Conservation (phyloP, 257 asterid species). For the Solanum appendiculatum region DNA sequence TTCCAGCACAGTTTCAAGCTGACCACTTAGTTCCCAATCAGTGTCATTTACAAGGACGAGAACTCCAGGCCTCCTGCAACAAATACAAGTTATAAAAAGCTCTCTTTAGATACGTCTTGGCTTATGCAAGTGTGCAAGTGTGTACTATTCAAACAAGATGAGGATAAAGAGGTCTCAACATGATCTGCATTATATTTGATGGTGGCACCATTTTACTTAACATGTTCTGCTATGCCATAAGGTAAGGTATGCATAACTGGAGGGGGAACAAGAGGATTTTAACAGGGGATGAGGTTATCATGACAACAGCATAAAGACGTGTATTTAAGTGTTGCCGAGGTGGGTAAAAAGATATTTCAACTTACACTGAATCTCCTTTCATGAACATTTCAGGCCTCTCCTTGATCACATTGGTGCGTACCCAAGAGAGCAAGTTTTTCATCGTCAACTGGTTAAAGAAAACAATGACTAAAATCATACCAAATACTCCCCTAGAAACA, state of each 20-base stretch:
- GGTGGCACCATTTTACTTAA: background rate
- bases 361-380: conserved; percentile 98
- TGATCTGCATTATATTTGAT: background rate
- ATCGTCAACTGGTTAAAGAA: conserved; percentile 47
- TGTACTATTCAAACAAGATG: background rate
- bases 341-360: background rate
- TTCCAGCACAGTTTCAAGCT: conserved; percentile 70
- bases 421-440: conserved; percentile 86
- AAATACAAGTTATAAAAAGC: background rate
- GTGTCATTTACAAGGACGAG: conserved; percentile 79
- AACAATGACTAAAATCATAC: background rate
- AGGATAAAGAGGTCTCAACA: background rate
- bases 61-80: conserved; percentile 86
- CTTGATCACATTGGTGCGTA: conserved; percentile 74
- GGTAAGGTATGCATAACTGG: background rate
- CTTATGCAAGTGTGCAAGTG: background rate
- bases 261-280: background rate
- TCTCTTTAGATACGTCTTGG: background rate
- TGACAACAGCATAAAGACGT: background rate
- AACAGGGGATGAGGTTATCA: background rate
- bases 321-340: background rate
- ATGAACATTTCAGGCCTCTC: conserved; percentile 99
- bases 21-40: conserved; percentile 92
- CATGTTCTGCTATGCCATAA: background rate
- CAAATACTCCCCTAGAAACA: background rate